These are phyloP conservation scores for Candida sp. DNA, from an alignment of 1,139 yeast genomes.

Conservation along the genomic window DNA sequence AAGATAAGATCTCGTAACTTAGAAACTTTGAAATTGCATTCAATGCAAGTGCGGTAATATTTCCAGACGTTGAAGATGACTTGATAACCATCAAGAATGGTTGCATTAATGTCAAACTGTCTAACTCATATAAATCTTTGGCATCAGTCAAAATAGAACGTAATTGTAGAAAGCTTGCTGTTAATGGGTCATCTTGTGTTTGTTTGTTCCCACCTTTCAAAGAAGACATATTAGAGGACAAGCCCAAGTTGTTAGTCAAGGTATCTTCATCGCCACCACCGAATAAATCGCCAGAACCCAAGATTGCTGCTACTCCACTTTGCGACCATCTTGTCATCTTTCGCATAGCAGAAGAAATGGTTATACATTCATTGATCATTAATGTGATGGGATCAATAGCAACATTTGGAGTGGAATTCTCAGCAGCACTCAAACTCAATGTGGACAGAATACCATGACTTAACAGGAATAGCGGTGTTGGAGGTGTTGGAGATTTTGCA, in stretches of 20 bases:
- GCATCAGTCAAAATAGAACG: slow-evolving; percentile 66
- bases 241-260: slow-evolving; percentile 22
- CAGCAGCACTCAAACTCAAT: slow-evolving; percentile 1
- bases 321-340: slow-evolving; percentile 79
- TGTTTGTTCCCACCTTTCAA: slow-evolving; percentile 10
- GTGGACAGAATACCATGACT: slow-evolving; percentile 1
- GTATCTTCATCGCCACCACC: slow-evolving; percentile 12
- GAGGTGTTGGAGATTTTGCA: slow-evolving; percentile 3
- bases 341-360: slow-evolving; percentile 87
- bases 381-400: slow-evolving; percentile 82
- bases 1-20: slow-evolving; percentile 54
- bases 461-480: not conserved
- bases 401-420: slow-evolving; percentile 8
- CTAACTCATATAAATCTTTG: slow-evolving; percentile 52
- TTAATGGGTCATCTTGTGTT: slow-evolving; percentile 52
- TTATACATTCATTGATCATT: slow-evolving; percentile 84
- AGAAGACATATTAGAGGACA: slow-evolving; percentile 16
- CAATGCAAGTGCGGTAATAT: slow-evolving; percentile 79
- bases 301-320: slow-evolving; percentile 84
- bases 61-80: slow-evolving; percentile 82
- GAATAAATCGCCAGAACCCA: slow-evolving; percentile 56
- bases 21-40: slow-evolving; percentile 71
- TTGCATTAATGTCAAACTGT: slow-evolving; percentile 70
- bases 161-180: slow-evolving; percentile 79
- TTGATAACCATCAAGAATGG: slow-evolving; percentile 88